Conservation (phyloP, 2,329 filamentous ascomycete genomes). For the Fusarium setosum region DNA sequence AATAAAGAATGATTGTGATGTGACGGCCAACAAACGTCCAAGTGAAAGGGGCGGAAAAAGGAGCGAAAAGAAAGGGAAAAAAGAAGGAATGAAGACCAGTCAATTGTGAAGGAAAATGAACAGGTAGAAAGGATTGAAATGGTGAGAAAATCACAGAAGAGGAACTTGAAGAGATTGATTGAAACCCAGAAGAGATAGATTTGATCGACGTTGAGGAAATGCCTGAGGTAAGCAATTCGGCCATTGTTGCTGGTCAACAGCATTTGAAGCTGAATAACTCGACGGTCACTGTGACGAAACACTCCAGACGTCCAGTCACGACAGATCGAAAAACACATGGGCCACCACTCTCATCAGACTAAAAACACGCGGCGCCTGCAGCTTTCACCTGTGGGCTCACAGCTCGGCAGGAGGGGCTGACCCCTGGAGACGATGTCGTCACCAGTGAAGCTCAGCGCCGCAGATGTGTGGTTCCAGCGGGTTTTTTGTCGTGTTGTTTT, state of each 20-base stretch:
- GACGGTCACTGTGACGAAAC: conserved; percentile 30
- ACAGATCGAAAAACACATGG: not conserved
- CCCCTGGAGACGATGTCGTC: conserved; percentile 29
- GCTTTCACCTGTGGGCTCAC: not conserved
- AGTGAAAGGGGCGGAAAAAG: conserved; percentile 6
- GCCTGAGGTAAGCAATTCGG: conserved; percentile 35
- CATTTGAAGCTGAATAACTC: conserved; percentile 5
- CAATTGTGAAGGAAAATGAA: conserved; percentile 21
- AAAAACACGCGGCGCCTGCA: conserved; percentile 32
- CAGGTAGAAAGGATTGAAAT: conserved; percentile 1
- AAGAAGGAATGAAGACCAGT: conserved; percentile 35
- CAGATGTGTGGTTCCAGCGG: conserved; percentile 15
- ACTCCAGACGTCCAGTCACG: not conserved
- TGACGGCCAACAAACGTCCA: not conserved
- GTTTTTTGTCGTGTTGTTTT: conserved; percentile 14
- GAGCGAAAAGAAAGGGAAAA: conserved; percentile 28
- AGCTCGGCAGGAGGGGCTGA: not conserved
- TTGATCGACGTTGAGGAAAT: conserved; percentile 29
- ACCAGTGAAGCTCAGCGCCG: conserved; percentile 17
- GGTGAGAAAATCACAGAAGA: conserved; percentile 12
- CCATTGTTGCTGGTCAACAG: conserved; percentile 34
- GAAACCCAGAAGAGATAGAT: conserved; percentile 21
- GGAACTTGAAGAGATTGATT: conserved; percentile 25
- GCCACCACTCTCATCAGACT: not conserved
- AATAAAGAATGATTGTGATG: conserved; percentile 9